A percentile compares a stretch with the other conserved stretches of the same genome.
Conservation (phyloP, 2,329 filamentous ascomycete species). For the Penicillium sp. region DNA sequence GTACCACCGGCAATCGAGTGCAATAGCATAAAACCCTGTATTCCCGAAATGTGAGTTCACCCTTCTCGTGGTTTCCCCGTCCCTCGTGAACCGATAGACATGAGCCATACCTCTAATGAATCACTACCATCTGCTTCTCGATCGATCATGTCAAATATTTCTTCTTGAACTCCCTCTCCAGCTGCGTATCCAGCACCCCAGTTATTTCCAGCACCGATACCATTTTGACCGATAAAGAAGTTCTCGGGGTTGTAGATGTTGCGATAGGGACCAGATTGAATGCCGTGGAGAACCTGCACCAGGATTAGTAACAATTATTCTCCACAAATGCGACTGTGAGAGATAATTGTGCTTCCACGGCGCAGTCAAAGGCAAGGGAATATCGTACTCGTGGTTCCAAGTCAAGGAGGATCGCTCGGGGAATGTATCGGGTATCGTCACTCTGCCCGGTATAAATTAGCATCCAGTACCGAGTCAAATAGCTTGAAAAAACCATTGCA, state of each 20-base stretch:
- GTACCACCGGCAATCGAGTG: constrained; percentile 98
- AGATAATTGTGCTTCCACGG: background rate
- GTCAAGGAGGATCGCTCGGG: constrained; percentile 91
- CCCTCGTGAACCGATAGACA: background rate
- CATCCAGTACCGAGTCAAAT: background rate
- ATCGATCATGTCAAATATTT: constrained; percentile 99
- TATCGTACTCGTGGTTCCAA: constrained; percentile 78
- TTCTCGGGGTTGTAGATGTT: constrained; percentile 99
- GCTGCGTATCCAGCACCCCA: constrained; percentile 97
- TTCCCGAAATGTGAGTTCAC: background rate
- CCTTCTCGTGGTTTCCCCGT: background rate
- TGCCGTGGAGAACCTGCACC: constrained; percentile 78
- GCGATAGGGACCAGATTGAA: constrained; percentile 90
- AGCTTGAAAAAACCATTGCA: background rate
- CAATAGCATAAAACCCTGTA: constrained; percentile 91
- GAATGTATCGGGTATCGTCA: constrained; percentile 98
- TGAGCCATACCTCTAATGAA: constrained; percentile 73
- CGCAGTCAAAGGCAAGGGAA: background rate
- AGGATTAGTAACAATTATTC: constrained; percentile 12
- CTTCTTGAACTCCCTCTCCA: constrained; percentile 88
- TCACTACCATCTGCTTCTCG: constrained; percentile 97
- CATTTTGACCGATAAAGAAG: constrained; percentile 94
- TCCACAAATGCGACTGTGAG: background rate
- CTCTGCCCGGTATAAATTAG: constrained; percentile 59
- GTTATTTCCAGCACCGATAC: constrained; percentile 93